Evolutionary conservation across 192 early-diverging fungal genomes (phyloP).

Genomic region (Chytriomyces hyalinus): DNA sequence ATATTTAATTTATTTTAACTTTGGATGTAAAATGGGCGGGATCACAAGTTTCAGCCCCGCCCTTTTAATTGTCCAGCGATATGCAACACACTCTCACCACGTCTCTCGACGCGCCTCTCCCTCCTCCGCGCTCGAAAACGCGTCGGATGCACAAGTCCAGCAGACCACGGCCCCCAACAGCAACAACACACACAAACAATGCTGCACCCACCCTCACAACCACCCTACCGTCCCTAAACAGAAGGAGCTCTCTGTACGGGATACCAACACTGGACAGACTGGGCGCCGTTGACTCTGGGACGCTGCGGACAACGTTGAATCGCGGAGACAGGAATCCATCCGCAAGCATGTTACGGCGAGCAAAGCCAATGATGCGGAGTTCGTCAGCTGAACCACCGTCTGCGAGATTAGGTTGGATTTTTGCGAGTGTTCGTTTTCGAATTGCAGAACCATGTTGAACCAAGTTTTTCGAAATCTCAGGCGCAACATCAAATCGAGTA

Average conservation of each 20-base stretch:
- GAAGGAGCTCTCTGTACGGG: not conserved
- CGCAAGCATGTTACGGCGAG: not conserved
- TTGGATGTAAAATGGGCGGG: too few species aligned
- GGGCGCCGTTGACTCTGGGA: not conserved
- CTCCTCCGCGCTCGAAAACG: too few species aligned
- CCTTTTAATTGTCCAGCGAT: too few species aligned
- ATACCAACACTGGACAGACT: constrained; percentile 4
- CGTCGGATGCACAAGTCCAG: too few species aligned
- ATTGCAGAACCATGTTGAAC: too few species aligned
- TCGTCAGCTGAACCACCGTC: not conserved
- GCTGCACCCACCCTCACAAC: not conserved
- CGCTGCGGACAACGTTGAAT: constrained; percentile 6
- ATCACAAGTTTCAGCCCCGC: too few species aligned
- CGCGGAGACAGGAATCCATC: constrained; percentile 5
- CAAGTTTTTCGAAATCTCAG: not conserved
- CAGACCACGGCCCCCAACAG: too few species aligned
- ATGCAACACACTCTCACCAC: too few species aligned
- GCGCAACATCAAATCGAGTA: not conserved
- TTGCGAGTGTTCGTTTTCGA: too few species aligned
- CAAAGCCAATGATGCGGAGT: constrained; percentile 21
- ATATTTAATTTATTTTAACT: too few species aligned
- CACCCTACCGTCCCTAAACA: not conserved
- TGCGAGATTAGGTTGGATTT: constrained; percentile 3
- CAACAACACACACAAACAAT: not conserved
- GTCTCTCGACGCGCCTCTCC: too few species aligned